phyloP scores from a whole-genome alignment of 306 rosid species.

The Cucurbita ficifolia region DNA sequence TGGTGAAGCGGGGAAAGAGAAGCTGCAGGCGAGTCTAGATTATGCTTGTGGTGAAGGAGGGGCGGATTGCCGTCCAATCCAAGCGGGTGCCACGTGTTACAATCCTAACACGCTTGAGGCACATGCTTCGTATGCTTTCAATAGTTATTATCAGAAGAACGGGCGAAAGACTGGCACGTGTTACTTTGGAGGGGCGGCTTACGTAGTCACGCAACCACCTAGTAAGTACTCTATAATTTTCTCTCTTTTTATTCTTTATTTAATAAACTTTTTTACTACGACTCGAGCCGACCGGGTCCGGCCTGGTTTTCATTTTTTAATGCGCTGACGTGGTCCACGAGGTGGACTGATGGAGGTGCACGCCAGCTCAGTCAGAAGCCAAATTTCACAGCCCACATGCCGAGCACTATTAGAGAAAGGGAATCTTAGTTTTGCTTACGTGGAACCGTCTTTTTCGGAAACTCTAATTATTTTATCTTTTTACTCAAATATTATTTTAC shows the following conservation, averaged over 20 bases:
- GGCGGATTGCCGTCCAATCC: conserved; percentile 78
- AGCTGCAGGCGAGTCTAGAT: conserved; percentile 60
- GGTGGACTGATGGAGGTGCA: not conserved
- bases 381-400: conserved; percentile 26
- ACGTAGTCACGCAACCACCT: conserved; percentile 84
- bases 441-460: not conserved
- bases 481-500: not conserved
- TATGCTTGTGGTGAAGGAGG: conserved; percentile 96
- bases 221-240: conserved; percentile 33
- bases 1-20: conserved; percentile 38
- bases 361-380: conserved; percentile 11
- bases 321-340: conserved; percentile 12
- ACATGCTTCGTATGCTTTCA: conserved; percentile 84
- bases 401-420: conserved; percentile 2
- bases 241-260: too few relatives aligned
- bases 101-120: conserved; percentile 57
- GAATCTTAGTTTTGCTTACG: conserved; percentile 12
- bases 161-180: conserved; percentile 74
- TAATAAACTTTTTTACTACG: too few relatives aligned
- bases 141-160: conserved; percentile 71
- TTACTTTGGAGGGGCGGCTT: conserved; percentile 80
- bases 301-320: not conserved
- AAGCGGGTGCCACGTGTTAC: conserved; percentile 56
- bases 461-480: not conserved
- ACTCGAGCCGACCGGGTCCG: too few relatives aligned